These are phyloP conservation scores for Puccinia polysora DNA, from an alignment of 1,284 basidiomycete species.

Conservation along the genomic window DNA sequence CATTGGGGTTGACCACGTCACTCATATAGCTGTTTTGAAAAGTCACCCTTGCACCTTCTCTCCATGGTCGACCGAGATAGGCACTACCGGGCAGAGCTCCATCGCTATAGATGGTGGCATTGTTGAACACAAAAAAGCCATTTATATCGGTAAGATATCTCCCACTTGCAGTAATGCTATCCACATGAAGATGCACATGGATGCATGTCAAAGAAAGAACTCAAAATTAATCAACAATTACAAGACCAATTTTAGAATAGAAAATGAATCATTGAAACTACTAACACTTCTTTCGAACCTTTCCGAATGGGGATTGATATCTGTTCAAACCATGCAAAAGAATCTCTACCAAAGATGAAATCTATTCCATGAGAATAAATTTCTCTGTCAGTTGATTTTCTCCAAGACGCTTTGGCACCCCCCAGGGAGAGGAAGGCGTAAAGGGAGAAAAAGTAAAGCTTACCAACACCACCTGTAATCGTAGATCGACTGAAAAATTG, in stretches of 20 bases:
- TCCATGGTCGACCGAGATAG: conserved; percentile 36
- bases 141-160: not conserved
- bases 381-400: not conserved
- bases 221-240: not conserved
- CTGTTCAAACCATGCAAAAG: conserved; percentile 32
- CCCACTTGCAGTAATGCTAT: conserved; percentile 27
- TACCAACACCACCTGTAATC: conserved; percentile 36
- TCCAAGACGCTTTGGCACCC: not conserved
- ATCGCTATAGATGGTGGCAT: conserved; percentile 1
- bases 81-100: conserved; percentile 14
- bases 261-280: not conserved
- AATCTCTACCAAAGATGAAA: conserved; percentile 33
- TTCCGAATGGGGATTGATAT: conserved; percentile 4
- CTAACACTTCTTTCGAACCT: conserved; percentile 25
- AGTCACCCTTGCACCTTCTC: conserved; percentile 3
- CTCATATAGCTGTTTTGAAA: conserved; percentile 14
- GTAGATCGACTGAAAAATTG: conserved; percentile 21
- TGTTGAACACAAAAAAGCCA: conserved; percentile 25
- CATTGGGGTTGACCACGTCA: conserved; percentile 33
- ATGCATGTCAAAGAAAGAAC: not conserved
- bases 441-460: not conserved
- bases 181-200: not conserved
- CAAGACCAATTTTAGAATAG: not conserved
- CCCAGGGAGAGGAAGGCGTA: not conserved
- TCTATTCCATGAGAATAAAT: not conserved